Base-by-base conservation (phyloP, 805 yeast genomes). In the Sugiyamaella americana region DNA sequence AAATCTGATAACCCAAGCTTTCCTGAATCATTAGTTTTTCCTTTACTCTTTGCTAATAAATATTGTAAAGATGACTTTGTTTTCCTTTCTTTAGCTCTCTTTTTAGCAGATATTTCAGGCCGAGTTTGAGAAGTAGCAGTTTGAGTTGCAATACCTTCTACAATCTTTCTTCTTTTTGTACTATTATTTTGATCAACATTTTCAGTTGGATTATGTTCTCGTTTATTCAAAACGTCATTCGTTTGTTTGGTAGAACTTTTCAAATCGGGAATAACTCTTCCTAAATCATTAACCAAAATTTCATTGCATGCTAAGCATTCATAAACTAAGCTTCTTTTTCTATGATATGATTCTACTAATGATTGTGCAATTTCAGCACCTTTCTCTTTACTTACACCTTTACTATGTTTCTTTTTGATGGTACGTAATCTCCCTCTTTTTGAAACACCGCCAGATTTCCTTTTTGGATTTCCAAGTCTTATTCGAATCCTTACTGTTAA, bases 401-500 rank as follows among this genome's bases (percentile, higher is more conserved):
- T 11, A 29, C 11, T 17, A 3, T 18, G 10, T n/a, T 5, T 13
- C 34, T 13, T 4, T 4, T 21, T 38, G 5, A n/a, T 21, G 21
- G 19, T 34, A 18, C 24, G 23, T 6, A 5, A 20, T 8, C 46
- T 10, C 6, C 19, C 40, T 4, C 48, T 13, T 24, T 40, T 45
- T 2, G 43, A 40, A 3, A 45, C 26, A n/a, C 48, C 48, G 6
- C 48, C 40, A 17, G 23, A 23, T 17, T 18, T 22, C 5, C 38
- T 38, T 18, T 11, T 6, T 17, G 17, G 6, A 10, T 17, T 23
- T 20, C 47, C 47, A 23, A 32, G 29, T 21, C 21, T 34, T 10
- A 42, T 36, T 2, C 55, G 37, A 11, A 47, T 45, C 13, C 5
- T 37, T 40, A 48, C 45, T 19, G 51, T 55, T 32, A 55, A n/a